Base-by-base conservation (phyloP, 257 asterid species). In the Datura wrightii region DNA sequence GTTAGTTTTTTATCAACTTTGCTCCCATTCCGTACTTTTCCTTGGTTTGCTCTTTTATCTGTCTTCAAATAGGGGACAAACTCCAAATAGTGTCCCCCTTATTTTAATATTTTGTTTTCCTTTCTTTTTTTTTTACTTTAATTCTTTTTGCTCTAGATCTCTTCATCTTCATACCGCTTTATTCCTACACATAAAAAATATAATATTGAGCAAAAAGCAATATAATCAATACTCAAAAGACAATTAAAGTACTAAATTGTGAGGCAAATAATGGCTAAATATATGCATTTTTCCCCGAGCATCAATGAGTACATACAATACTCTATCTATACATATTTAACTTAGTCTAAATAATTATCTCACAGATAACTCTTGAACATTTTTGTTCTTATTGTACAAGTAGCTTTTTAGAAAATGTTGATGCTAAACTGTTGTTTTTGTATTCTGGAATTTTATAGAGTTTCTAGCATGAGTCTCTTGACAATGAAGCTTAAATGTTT, bases 381-480 rank as follows among this genome's bases (percentile, higher is more conserved):
- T 19, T n/a, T 60, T 60, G 16, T 60, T 62, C 39, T 62, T 62
- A 9, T 24, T 62, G 39, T 24, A 15, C 39, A 62, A 62, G 69
- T 62, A 62, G 69, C 39, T 62, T 62, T 62, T 62, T 2, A 7
- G 8, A 60, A 24, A 4, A 24, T 8, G 69, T 62, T 19, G 15
- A 62, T 62, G 39, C 14, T 24, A 62, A 62, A 24, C 14, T 19
- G 69, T 62, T 62, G 41, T 2, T 16, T 9, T 24, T 58, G 65
- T 10, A 34, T 63, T 63, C 71, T 63, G 9, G 71, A 63, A 8
- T 34, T 66, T 15, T 66, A 13, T 2, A 14, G 5, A 66, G 50
- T 36, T 65, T 66, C 24, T 66, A 66, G 76, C 76, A 62, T 62
- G 69, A 62, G 69, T 15, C 11, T 62, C 69, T 62, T 62, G 41